phyloP scores from a whole-genome alignment of 2,329 filamentous ascomycete genomes.

The Paracorniculantispora psalliotae region DNA sequence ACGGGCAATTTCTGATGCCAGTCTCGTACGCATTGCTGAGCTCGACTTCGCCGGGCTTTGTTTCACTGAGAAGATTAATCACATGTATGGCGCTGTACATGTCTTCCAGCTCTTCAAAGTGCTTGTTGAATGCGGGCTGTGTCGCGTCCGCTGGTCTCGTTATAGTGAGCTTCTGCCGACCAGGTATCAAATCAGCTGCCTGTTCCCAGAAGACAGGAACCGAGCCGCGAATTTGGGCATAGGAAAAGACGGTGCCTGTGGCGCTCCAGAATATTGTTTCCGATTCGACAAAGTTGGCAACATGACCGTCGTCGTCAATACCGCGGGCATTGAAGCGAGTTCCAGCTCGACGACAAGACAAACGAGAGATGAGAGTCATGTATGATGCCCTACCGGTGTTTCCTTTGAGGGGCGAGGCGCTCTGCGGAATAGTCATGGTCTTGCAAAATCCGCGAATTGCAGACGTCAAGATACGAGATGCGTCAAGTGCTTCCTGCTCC shows the following conservation, averaged over 20 bases:
- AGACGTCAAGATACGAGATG: constrained; percentile 82
- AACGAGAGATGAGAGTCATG: constrained; percentile 82
- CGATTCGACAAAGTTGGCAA: constrained; percentile 98
- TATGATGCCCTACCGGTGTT: constrained; percentile 72
- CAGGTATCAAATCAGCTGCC: constrained; percentile 76
- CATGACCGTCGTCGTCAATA: constrained; percentile 95
- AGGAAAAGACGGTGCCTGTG: constrained; percentile 77
- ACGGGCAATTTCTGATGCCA: constrained; percentile 68
- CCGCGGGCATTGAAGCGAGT: constrained; percentile 96
- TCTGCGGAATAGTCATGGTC: constrained; percentile 78
- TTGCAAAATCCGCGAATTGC: constrained; percentile 90
- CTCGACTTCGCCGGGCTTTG: constrained; percentile 81
- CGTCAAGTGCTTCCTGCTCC: constrained; percentile 76
- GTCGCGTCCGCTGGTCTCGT: constrained; percentile 86
- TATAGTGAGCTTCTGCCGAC: constrained; percentile 89
- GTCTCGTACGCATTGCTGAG: constrained; percentile 74
- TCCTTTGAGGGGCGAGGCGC: constrained; percentile 63
- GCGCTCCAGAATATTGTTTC: constrained; percentile 90
- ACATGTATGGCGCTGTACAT: constrained; percentile 89
- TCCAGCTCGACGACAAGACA: constrained; percentile 86
- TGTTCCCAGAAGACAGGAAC: constrained; percentile 98
- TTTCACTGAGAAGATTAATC: constrained; percentile 87
- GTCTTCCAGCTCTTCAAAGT: constrained; percentile 81
- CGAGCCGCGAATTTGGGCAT: constrained; percentile 86
- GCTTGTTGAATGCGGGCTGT: constrained; percentile 90